Conservation (phyloP, 352 stramenopile genomes). For the Halophytophthora polymorphica region DNA sequence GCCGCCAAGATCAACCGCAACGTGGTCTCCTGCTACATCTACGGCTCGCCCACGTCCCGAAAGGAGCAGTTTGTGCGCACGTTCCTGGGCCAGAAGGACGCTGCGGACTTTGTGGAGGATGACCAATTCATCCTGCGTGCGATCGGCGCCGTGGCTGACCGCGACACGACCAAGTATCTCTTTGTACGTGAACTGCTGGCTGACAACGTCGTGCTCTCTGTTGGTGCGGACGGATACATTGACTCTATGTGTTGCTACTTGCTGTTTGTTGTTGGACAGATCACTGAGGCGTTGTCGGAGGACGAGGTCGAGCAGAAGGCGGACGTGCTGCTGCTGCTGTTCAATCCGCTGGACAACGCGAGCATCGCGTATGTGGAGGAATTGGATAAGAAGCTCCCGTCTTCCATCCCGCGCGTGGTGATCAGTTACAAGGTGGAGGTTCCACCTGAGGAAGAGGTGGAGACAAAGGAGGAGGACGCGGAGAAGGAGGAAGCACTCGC, state of each 20-base stretch:
- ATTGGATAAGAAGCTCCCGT: constrained; percentile 49
- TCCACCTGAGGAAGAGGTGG: constrained; percentile 8
- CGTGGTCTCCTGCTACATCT: constrained; percentile 71
- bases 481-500: constrained; percentile 15
- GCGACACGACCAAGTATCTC: constrained; percentile 57
- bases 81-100: constrained; percentile 49
- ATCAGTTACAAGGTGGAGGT: constrained; percentile 46
- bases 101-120: constrained; percentile 15
- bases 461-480: constrained; percentile 9
- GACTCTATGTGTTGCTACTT: constrained; percentile 2
- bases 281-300: constrained; percentile 59
- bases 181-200: constrained; percentile 35
- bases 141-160: constrained; percentile 54
- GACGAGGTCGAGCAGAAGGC: constrained; percentile 69
- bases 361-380: constrained; percentile 50
- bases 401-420: constrained; percentile 54
- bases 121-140: constrained; percentile 42
- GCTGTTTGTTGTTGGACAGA: constrained; percentile 24
- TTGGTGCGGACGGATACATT: not conserved
- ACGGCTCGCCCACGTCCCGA: constrained; percentile 34
- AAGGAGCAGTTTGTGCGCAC: constrained; percentile 57
- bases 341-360: constrained; percentile 49
- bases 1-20: constrained; percentile 60
- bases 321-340: constrained; percentile 68
- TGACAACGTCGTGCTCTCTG: not conserved